Base-by-base conservation (phyloP, 495 filamentous ascomycete genomes). In the Penicillium pulvis region DNA sequence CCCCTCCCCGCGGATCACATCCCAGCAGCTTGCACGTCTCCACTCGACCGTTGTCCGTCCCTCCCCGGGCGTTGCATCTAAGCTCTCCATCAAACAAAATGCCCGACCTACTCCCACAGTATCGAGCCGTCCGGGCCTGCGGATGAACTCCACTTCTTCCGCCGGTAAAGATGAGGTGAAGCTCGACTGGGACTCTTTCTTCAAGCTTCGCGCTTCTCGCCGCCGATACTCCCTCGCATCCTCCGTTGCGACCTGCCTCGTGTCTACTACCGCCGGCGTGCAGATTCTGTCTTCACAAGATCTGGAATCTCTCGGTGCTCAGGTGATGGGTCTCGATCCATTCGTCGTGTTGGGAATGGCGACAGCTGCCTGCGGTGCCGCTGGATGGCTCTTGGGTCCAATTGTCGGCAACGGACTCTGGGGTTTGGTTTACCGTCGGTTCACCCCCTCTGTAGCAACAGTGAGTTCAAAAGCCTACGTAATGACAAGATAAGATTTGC, bases 141-240 rank as follows among this genome's bases (percentile, higher is more conserved):
- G 75, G 23, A 54, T 74, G 17, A 69, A 76, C 56, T 69, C 77
- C 28, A 68, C 54, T 23, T 56, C 72, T 26, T 56, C 75, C 9
- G 19, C 71, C 8, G 0, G 39, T 51, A 61, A 64, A 23, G 60
- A 70, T 48, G 51, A 71, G 23, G 71, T 69, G 35, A 76, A 76
- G 28, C 85, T 96, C 19, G 86, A 92, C 74, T 98, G 94, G 94
- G 89, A 97, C 78, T 85, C 85, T 41, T 98, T 96, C 84, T 93
- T 98, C 82, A 81, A 81, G 61, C 87, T 98, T 49, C 93, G 94
- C 67, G 87, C 88, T 53, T 86, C 84, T 35, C 90, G 93, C 20
- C 89, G 94, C 14, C 83, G 89, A 51, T 89, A 90, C 82, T 89
- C 92, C 61, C 85, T 95, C 41, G 83, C 77, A 50, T 88, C 89